These are phyloP conservation scores for Penicillium alfredii DNA, from an alignment of 495 filamentous ascomycete genomes.

Conservation along the genomic window DNA sequence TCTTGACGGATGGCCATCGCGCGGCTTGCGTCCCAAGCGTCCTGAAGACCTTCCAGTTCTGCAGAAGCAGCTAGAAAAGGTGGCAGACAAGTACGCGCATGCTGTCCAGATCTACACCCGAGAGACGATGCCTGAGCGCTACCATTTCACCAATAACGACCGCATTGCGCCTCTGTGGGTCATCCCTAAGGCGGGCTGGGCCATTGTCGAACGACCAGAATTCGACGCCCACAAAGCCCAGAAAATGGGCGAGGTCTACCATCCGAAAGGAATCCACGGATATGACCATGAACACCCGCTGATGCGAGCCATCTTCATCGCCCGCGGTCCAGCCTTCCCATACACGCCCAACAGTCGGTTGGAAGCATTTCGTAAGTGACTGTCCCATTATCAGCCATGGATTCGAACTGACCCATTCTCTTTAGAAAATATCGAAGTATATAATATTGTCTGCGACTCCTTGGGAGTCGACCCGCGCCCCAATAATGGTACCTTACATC, in stretches of 20 bases:
- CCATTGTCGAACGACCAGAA: slow-evolving; percentile 71
- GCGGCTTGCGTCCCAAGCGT: slow-evolving; percentile 74
- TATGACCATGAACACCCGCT: slow-evolving; percentile 86
- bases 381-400: neutral
- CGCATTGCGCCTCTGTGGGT: slow-evolving; percentile 93
- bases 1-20: slow-evolving; percentile 90
- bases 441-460: slow-evolving; percentile 88
- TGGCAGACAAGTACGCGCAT: slow-evolving; percentile 48
- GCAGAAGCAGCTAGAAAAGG: slow-evolving; percentile 30
- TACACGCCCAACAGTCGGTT: slow-evolving; percentile 75
- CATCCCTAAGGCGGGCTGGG: slow-evolving; percentile 84
- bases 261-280: slow-evolving; percentile 76
- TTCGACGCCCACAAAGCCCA: slow-evolving; percentile 62
- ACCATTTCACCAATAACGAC: slow-evolving; percentile 77
- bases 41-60: slow-evolving; percentile 48
- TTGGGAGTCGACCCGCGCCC: slow-evolving; percentile 60
- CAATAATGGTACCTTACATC: slow-evolving; percentile 83
- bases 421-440: slow-evolving; percentile 87
- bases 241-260: slow-evolving; percentile 57
- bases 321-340: slow-evolving; percentile 80
- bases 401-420: slow-evolving; percentile 3
- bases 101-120: slow-evolving; percentile 79
- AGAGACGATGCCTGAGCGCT: slow-evolving; percentile 83
- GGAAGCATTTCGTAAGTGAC: slow-evolving; percentile 72
- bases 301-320: slow-evolving; percentile 90